Conservation (phyloP, 2,329 filamentous ascomycete species). For the Diplodia seriata region DNA sequence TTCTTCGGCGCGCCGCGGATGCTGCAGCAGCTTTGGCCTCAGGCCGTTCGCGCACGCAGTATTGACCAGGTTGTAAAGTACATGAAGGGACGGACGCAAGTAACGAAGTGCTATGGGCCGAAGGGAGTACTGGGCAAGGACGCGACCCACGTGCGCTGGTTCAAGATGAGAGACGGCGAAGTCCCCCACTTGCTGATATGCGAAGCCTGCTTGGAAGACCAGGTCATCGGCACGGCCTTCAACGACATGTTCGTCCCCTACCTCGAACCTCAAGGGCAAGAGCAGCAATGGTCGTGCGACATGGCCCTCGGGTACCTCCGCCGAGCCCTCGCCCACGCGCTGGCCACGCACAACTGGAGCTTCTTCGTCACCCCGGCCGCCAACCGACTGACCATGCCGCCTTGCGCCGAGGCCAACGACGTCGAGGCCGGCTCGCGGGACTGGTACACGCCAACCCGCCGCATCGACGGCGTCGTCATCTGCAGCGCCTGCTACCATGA, state of each 20-base stretch:
- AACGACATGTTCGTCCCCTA: not conserved
- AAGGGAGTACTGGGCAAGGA: not conserved
- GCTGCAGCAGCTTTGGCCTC: slow-evolving; percentile 3
- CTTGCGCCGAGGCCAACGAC: slow-evolving; percentile 56
- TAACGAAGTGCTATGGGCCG: not conserved
- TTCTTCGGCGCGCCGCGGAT: not conserved
- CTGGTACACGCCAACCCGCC: slow-evolving; percentile 56
- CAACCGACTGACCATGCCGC: slow-evolving; percentile 62
- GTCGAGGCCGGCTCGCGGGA: slow-evolving; percentile 66
- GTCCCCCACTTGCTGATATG: not conserved
- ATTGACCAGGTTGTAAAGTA: not conserved
- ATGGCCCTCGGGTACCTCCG: not conserved
- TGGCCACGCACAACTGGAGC: not conserved
- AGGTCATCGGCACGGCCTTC: not conserved
- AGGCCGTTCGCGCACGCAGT: not conserved
- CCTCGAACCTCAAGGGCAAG: not conserved
- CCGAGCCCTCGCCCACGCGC: not conserved
- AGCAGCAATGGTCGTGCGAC: slow-evolving; percentile 10
- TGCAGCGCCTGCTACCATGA: slow-evolving; percentile 53
- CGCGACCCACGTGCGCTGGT: not conserved
- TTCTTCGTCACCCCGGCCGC: slow-evolving; percentile 56
- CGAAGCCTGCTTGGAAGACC: slow-evolving; percentile 2
- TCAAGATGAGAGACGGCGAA: not conserved
- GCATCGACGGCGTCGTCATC: not conserved
- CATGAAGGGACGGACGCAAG: not conserved